A percentile compares a stretch with the other conserved stretches of the same genome.
These are phyloP conservation scores for Glaciozyma martinii DNA, from an alignment of 768 basidiomycete genomes.

Conservation along the genomic window DNA sequence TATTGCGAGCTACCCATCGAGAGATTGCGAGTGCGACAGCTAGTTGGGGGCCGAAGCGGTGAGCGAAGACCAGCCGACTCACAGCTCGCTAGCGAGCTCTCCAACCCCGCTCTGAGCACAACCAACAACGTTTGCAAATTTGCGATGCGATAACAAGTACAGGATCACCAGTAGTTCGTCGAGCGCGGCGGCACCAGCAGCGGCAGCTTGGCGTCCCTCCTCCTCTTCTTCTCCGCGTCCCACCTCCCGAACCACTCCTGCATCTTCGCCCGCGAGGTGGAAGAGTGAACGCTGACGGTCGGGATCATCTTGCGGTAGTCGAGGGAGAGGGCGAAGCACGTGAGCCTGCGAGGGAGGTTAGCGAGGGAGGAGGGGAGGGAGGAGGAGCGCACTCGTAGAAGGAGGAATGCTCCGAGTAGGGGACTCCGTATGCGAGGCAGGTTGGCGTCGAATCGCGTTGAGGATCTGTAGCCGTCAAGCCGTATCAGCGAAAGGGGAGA, in stretches of 20 bases:
- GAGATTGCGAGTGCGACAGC: no score
- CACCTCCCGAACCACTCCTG: conserved; percentile 76
- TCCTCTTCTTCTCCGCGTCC: conserved; percentile 67
- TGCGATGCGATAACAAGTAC: background rate
- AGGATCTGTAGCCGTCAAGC: conserved; percentile 35
- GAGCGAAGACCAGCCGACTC: no score
- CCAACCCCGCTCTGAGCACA: no score
- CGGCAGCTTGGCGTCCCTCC: conserved; percentile 39
- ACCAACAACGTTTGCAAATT: no score
- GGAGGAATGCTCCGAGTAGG: conserved; percentile 89
- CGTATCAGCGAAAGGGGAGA: conserved; percentile 38
- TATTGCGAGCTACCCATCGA: no score
- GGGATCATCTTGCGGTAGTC: conserved; percentile 82
- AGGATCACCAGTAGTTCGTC: conserved; percentile 27
- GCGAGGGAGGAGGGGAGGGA: background rate
- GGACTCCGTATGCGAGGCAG: conserved; percentile 44
- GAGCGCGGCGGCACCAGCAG: conserved; percentile 22
- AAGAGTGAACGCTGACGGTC: conserved; percentile 79
- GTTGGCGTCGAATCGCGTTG: conserved; percentile 58
- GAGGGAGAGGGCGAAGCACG: conserved; percentile 84
- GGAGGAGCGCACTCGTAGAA: conserved; percentile 58
- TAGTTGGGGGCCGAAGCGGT: no score
- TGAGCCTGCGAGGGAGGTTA: conserved; percentile 38
- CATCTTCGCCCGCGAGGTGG: conserved; percentile 71
- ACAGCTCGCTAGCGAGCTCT: no score